Evolutionary conservation across 164 flowering plant species (phyloP).

Genomic region (Tetracentron sinense): DNA sequence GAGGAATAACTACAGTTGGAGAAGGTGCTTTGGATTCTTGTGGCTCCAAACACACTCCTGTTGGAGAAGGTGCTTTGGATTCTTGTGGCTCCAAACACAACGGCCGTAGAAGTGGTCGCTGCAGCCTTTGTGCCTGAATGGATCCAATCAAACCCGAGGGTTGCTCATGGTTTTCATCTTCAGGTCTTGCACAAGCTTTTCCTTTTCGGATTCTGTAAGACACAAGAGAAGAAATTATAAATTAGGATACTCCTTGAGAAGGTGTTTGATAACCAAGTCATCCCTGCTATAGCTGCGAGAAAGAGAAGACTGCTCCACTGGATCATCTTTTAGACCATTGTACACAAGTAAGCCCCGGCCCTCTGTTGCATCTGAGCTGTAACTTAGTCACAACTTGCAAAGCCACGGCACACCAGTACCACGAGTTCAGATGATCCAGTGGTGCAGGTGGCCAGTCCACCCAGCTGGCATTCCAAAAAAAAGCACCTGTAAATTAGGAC

Average conservation of each 20-base stretch:
- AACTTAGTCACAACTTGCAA: background rate
- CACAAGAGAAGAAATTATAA: background rate
- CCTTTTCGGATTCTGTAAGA: constrained; percentile 79
- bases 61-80: constrained; percentile 20
- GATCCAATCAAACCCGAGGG: constrained; percentile 43
- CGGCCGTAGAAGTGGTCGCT: constrained; percentile 80
- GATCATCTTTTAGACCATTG: background rate
- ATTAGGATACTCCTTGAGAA: too few relatives aligned
- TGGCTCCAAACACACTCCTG: constrained; percentile 35
- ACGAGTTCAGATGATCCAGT: too few relatives aligned
- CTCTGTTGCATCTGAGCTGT: background rate
- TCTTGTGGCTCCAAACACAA: constrained; percentile 39
- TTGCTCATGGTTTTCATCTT: constrained; percentile 44
- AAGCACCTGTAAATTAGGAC: too few relatives aligned
- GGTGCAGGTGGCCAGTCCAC: too few relatives aligned
- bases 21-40: constrained; percentile 20
- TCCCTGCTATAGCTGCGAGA: background rate
- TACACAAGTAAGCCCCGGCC: background rate
- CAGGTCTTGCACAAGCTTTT: constrained; percentile 69
- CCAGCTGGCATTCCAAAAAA: too few relatives aligned
- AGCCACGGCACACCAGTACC: too few relatives aligned
- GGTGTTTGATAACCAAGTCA: too few relatives aligned
- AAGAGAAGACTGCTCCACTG: background rate
- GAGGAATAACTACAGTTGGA: constrained; percentile 64
- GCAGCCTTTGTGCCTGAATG: constrained; percentile 41